Base-by-base conservation (phyloP, 116 monocot genomes). In the Zostera marina region DNA sequence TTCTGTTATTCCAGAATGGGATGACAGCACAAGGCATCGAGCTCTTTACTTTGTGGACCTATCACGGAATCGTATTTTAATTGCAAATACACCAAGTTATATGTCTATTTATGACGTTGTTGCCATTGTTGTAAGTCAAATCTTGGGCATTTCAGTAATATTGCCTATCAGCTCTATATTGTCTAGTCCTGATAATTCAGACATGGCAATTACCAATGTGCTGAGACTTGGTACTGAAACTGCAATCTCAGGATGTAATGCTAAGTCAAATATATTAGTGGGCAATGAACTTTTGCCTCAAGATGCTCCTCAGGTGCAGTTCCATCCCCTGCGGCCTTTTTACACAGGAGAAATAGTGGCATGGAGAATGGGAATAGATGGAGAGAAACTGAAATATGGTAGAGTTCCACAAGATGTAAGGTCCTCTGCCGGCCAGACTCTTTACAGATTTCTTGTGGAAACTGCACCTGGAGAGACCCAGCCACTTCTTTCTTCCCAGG, bases 281-380 rank as follows among this genome's bases (percentile, higher is more conserved):
- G 96, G 96, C 52, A 75, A 66, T 17, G 86, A 89, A 52, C 54
- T 98, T n/a, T 42, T 83, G 26, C 68, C 85, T 61, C 82, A 85
- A 69, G 96, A 98, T 81, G 82, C 90, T 66, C 80, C 68, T 14
- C 76, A 74, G 68, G 85, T 98, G 61, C 96, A 98, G 58, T 81
- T 98, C 58, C 78, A 82, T 49, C 89, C 96, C 26, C 55, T 89
- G 54, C 67, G 96, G 53, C 96, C 96, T 57, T 89, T 98, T 68
- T 98, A 98, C 42, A 53, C 51, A 14, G 96, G 89, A 51, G 96
- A 98, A 74, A 78, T 83, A 57, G 85, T 98, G 45, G 89, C 96
- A 66, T 98, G 90, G 89, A 85, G 80, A 63, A 63, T 65, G 53
- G 78, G 73, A 53, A 82, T 68, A 62, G 80, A 83, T 59, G 89